These are phyloP conservation scores for Eragrostis tef DNA, from an alignment of 202 grass and related monocot species.

Conservation along the genomic window DNA sequence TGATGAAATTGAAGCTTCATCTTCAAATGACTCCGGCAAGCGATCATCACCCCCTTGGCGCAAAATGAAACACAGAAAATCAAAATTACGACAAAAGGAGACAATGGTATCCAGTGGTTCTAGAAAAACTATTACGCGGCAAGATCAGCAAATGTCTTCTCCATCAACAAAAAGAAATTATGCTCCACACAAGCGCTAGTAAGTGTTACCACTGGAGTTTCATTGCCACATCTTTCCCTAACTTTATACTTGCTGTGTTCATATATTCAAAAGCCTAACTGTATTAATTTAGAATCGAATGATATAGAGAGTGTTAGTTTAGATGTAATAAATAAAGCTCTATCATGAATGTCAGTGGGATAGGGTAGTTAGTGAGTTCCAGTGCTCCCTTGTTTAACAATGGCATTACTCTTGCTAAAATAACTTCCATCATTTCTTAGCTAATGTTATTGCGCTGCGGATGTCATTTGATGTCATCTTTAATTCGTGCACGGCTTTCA, in stretches of 20 bases:
- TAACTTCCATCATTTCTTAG: not conserved
- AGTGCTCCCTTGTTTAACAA: not conserved
- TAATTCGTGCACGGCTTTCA: not conserved
- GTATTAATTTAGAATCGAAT: not conserved
- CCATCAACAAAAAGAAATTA: constrained; percentile 38
- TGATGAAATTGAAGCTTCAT: constrained; percentile 51
- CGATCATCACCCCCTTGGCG: constrained; percentile 43
- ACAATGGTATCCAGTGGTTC: constrained; percentile 15
- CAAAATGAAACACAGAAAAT: constrained; percentile 38
- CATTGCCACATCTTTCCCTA: constrained; percentile 1
- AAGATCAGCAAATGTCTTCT: constrained; percentile 39
- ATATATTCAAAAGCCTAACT: not conserved
- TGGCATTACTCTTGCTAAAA: not conserved
- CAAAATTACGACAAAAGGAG: constrained; percentile 39
- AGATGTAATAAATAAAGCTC: constrained; percentile 8
- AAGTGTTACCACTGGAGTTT: constrained; percentile 40
- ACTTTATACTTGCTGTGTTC: not conserved
- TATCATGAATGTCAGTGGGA: not conserved
- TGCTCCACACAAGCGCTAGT: constrained; percentile 54
- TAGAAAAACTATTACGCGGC: constrained; percentile 20
- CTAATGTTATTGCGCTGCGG: not conserved
- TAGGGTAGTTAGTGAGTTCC: not conserved
- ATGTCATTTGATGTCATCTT: constrained; percentile 8
- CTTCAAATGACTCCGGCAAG: constrained; percentile 46
- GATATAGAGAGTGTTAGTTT: not conserved